A percentile compares a stretch with the other conserved stretches of the same genome.
phyloP scores from a whole-genome alignment of 306 rosid genomes.

The Ormosia emarginata region DNA sequence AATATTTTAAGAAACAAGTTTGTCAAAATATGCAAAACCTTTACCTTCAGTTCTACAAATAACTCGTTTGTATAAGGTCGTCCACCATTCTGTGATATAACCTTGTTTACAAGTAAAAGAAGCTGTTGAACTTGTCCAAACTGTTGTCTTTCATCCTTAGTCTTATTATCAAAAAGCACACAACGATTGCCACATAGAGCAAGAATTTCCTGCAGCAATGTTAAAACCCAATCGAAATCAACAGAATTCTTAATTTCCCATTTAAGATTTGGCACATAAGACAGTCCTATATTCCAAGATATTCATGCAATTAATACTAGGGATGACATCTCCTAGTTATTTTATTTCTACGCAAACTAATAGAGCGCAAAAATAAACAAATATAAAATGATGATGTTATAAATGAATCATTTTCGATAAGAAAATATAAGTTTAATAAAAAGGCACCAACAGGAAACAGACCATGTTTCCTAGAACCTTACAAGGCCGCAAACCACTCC shows the following conservation, averaged over 20 bases:
- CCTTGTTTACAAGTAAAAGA: conserved; percentile 49
- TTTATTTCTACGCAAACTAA: neutral
- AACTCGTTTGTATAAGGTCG: conserved; percentile 66
- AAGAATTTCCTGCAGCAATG: conserved; percentile 56
- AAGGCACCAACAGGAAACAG: neutral
- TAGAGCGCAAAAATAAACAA: neutral
- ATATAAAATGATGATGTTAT: neutral
- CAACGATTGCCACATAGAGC: conserved; percentile 51
- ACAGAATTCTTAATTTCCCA: neutral
- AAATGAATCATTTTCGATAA: neutral
- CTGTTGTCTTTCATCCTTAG: conserved; percentile 60
- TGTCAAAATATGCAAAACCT: neutral
- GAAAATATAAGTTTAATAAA: neutral
- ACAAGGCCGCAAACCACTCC: neutral
- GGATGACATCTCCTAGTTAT: neutral
- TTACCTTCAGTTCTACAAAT: conserved; percentile 70
- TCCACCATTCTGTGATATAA: conserved; percentile 55
- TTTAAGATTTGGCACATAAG: neutral
- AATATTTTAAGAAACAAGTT: neutral
- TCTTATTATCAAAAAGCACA: conserved; percentile 84
- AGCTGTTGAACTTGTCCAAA: conserved; percentile 61
- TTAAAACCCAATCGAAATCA: conserved; percentile 8
- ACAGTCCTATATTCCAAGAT: neutral
- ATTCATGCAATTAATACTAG: neutral
- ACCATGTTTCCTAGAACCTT: neutral